Conservation (phyloP, 352 stramenopile species). For the Phytophthora sp. region DNA sequence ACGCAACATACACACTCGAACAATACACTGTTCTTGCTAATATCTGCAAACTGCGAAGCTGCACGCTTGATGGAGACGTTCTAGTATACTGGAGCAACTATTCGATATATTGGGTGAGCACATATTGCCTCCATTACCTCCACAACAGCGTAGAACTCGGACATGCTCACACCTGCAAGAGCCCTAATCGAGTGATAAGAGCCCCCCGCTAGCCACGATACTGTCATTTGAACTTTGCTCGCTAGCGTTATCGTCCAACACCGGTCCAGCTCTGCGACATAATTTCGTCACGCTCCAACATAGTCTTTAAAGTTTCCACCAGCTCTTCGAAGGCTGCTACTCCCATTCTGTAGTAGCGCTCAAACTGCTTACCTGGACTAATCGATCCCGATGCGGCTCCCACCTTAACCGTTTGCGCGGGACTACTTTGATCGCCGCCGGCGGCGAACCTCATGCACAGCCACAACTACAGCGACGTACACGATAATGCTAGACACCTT, state of each 20-base stretch:
- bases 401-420: conserved; percentile 6
- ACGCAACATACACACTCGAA: neutral
- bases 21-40: neutral
- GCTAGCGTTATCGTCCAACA: neutral
- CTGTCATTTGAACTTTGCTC: neutral
- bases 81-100: too few relatives aligned
- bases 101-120: neutral
- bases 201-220: too few relatives aligned
- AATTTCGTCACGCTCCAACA: neutral
- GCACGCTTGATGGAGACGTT: neutral
- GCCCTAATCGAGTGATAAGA: too few relatives aligned
- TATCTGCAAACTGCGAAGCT: neutral
- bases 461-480: neutral
- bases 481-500: neutral
- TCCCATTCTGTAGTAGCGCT: conserved; percentile 10
- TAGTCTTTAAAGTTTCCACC: neutral
- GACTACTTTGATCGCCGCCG: neutral
- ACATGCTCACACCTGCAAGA: conserved; percentile 1
- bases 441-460: neutral
- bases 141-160: neutral
- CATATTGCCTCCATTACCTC: conserved; percentile 3
- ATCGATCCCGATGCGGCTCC: neutral
- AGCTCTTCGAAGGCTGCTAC: neutral
- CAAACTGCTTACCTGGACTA: conserved; percentile 2
- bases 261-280: neutral